Conservation (phyloP, 2,329 filamentous ascomycete genomes). For the Nothophoma quercina region DNA sequence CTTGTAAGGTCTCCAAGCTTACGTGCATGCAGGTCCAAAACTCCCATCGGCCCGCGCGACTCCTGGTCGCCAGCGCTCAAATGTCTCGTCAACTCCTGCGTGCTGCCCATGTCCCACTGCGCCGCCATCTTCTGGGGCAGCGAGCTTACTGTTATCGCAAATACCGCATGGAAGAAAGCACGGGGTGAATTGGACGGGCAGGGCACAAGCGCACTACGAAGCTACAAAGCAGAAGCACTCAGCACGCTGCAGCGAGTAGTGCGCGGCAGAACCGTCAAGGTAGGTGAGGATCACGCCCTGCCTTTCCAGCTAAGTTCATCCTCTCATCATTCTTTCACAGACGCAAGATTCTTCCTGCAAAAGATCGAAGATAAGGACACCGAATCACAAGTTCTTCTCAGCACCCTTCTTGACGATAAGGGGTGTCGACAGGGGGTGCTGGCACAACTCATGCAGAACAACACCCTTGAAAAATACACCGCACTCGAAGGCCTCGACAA, state of each 20-base stretch:
- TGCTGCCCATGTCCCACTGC: constrained; percentile 52
- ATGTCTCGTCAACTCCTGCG: constrained; percentile 45
- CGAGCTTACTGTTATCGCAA: constrained; percentile 50
- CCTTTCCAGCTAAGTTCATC: neutral
- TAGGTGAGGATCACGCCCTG: constrained; percentile 40
- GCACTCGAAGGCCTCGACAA: constrained; percentile 36
- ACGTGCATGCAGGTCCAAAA: constrained; percentile 33
- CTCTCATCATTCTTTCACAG: constrained; percentile 13
- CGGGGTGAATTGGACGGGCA: constrained; percentile 45
- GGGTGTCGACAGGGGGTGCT: constrained; percentile 42
- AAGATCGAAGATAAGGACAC: constrained; percentile 18
- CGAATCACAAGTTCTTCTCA: constrained; percentile 38
- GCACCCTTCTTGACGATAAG: constrained; percentile 42
- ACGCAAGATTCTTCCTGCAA: constrained; percentile 39
- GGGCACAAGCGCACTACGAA: constrained; percentile 43
- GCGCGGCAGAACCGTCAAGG: constrained; percentile 48
- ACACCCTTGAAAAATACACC: constrained; percentile 31
- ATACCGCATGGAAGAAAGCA: constrained; percentile 51
- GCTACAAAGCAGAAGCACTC: constrained; percentile 45
- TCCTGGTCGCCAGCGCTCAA: constrained; percentile 46
- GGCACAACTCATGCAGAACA: constrained; percentile 40
- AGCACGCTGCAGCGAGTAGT: constrained; percentile 45
- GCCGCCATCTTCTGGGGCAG: constrained; percentile 54
- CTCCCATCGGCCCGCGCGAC: constrained; percentile 42
- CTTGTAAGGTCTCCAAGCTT: neutral